A percentile compares a stretch with the other conserved stretches of the same genome.
Evolutionary conservation across 805 yeast species (phyloP).

Genomic region (Lachancea quebecensis): DNA sequence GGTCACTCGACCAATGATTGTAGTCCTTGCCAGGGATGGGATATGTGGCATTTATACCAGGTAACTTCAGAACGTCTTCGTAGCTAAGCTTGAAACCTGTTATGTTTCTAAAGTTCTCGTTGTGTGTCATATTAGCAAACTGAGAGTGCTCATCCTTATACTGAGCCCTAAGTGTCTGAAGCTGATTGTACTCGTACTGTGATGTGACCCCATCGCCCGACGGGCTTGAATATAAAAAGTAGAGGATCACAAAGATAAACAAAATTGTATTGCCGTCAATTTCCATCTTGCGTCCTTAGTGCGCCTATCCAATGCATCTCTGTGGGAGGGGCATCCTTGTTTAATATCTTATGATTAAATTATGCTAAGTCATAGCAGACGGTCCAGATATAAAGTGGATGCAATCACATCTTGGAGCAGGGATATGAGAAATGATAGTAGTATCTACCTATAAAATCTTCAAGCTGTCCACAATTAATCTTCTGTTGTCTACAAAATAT

Average conservation of each 20-base stretch:
- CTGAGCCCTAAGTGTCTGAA: slow-evolving; percentile 35
- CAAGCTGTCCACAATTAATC: no score
- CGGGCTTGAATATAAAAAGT: slow-evolving; percentile 29
- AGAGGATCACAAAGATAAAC: slow-evolving; percentile 26
- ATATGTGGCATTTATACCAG: slow-evolving; percentile 43
- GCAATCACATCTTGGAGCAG: neutral
- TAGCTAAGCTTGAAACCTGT: slow-evolving; percentile 69
- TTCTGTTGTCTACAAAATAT: no score
- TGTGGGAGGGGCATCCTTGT: neutral
- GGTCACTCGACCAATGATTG: slow-evolving; percentile 41
- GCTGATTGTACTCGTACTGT: slow-evolving; percentile 34
- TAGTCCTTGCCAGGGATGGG: slow-evolving; percentile 47
- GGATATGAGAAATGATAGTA: no score
- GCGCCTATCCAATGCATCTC: neutral
- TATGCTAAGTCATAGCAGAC: neutral
- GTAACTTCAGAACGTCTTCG: slow-evolving; percentile 44
- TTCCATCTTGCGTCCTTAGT: slow-evolving; percentile 20
- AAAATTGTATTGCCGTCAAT: slow-evolving; percentile 29
- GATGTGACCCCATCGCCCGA: slow-evolving; percentile 31
- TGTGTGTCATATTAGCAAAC: slow-evolving; percentile 39
- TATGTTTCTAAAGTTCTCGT: slow-evolving; percentile 56
- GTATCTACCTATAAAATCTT: no score
- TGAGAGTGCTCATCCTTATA: slow-evolving; percentile 28
- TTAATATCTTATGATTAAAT: neutral
- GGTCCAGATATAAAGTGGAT: neutral